phyloP scores from a whole-genome alignment of 2,329 filamentous ascomycete genomes.

The Hymenoscyphus fructigenus region DNA sequence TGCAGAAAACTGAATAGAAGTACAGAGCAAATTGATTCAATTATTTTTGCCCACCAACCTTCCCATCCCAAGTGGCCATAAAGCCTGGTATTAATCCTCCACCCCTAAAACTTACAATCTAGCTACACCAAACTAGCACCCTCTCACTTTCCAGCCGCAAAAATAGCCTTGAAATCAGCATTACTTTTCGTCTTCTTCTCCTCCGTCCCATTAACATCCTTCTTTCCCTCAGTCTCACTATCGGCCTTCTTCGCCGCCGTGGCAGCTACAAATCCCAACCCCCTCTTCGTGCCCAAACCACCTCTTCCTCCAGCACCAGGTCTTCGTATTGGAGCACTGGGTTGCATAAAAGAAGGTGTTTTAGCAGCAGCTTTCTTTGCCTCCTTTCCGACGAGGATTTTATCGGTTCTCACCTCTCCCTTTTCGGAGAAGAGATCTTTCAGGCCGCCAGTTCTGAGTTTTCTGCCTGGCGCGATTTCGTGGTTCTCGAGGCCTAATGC shows the following conservation, averaged over 20 bases:
- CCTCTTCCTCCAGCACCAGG: conserved; percentile 40
- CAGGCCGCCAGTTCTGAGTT: conserved; percentile 53
- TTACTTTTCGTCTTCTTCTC: conserved; percentile 48
- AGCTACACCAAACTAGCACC: too few species aligned
- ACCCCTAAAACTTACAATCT: too few species aligned
- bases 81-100: too few species aligned
- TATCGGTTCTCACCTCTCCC: conserved; percentile 45
- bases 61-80: too few species aligned
- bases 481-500: conserved; percentile 57
- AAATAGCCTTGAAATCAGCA: conserved; percentile 54
- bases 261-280: conserved; percentile 34
- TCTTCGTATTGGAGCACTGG: conserved; percentile 34
- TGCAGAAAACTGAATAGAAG: too few species aligned
- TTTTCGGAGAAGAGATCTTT: conserved; percentile 55
- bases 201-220: conserved; percentile 25
- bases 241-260: conserved; percentile 7
- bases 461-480: conserved; percentile 51
- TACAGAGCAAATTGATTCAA: too few species aligned
- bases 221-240: conserved; percentile 16
- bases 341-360: conserved; percentile 29
- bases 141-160: conserved; percentile 22
- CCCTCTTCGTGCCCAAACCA: conserved; percentile 37
- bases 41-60: too few species aligned
- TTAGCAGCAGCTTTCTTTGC: conserved; percentile 39
- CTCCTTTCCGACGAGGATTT: conserved; percentile 38